A percentile compares a stretch with the other conserved stretches of the same genome.
phyloP scores from a whole-genome alignment of 768 basidiomycete species.

The Leccinum olivaceopallidum region DNA sequence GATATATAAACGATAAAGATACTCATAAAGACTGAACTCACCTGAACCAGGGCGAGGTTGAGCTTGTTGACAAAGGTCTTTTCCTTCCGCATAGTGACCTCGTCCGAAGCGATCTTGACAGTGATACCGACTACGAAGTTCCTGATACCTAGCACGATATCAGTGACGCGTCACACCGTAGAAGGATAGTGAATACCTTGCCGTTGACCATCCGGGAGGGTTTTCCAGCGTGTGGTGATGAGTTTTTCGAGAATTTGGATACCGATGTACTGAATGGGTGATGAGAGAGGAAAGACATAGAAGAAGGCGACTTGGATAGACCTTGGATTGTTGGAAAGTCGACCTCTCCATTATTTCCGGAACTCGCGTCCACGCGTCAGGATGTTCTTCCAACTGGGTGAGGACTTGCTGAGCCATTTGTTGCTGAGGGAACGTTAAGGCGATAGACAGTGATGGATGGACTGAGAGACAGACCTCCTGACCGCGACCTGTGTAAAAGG shows the following conservation, averaged over 20 bases:
- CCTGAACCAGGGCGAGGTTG: conserved; percentile 94
- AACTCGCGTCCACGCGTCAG: conserved; percentile 96
- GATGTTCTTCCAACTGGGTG: conserved; percentile 95
- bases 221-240: conserved; percentile 94
- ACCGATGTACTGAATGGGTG: conserved; percentile 77
- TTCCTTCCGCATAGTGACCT: conserved; percentile 83
- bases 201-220: conserved; percentile 90
- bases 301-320: conserved; percentile 25
- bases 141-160: conserved; percentile 67
- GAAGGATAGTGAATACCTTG: conserved; percentile 54
- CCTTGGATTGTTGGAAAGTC: conserved; percentile 85
- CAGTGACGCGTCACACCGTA: conserved; percentile 10
- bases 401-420: conserved; percentile 91
- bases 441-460: background rate
- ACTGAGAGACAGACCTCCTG: conserved; percentile 60
- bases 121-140: conserved; percentile 95
- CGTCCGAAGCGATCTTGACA: conserved; percentile 92
- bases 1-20: conserved; percentile 6
- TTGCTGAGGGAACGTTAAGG: conserved; percentile 58
- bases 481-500: conserved; percentile 85
- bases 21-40: conserved; percentile 31
- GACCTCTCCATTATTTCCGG: conserved; percentile 90
- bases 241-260: conserved; percentile 96
- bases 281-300: conserved; percentile 11
- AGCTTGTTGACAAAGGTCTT: conserved; percentile 96